Evolutionary conservation across 1,284 basidiomycete species (phyloP).

Genomic region (Cutaneotrichosporon mucoides): DNA sequence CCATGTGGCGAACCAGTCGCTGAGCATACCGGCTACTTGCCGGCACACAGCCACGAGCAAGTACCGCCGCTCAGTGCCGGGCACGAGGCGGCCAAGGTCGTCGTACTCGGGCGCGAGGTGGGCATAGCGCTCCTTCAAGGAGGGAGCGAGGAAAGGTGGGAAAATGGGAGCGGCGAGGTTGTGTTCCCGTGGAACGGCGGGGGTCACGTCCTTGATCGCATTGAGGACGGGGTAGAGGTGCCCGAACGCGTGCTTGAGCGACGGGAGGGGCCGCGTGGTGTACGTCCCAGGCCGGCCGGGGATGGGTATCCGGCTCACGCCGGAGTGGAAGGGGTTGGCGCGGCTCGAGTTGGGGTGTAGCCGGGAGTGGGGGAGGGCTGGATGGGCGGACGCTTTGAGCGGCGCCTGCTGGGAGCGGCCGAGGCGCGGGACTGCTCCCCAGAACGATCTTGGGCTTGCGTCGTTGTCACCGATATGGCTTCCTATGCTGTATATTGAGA

Average conservation of each 20-base stretch:
- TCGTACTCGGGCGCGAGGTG: constrained; percentile 35
- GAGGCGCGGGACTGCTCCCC: too few species aligned
- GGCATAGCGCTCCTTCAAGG: constrained; percentile 32
- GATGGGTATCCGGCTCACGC: constrained; percentile 21
- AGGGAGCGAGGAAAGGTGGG: constrained; percentile 34
- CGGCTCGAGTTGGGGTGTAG: not conserved
- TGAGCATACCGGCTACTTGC: constrained; percentile 45
- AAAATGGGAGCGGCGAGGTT: constrained; percentile 36
- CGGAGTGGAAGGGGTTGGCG: constrained; percentile 15
- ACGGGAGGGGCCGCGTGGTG: constrained; percentile 26
- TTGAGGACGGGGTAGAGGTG: constrained; percentile 32
- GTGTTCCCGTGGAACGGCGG: constrained; percentile 37
- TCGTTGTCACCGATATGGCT: too few species aligned
- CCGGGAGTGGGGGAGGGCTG: too few species aligned
- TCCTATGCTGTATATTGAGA: too few species aligned
- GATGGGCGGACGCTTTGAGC: too few species aligned
- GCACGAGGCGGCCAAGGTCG: constrained; percentile 26
- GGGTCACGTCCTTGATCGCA: constrained; percentile 29
- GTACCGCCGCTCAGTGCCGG: constrained; percentile 31
- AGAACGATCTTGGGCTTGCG: too few species aligned
- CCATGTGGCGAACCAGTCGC: constrained; percentile 46
- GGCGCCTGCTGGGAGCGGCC: too few species aligned
- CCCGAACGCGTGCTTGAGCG: constrained; percentile 35
- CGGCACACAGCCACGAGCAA: constrained; percentile 38
- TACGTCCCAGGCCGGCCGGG: constrained; percentile 24